Conservation (phyloP, 768 basidiomycete genomes). For the Rubroboletus pulcherrimus region DNA sequence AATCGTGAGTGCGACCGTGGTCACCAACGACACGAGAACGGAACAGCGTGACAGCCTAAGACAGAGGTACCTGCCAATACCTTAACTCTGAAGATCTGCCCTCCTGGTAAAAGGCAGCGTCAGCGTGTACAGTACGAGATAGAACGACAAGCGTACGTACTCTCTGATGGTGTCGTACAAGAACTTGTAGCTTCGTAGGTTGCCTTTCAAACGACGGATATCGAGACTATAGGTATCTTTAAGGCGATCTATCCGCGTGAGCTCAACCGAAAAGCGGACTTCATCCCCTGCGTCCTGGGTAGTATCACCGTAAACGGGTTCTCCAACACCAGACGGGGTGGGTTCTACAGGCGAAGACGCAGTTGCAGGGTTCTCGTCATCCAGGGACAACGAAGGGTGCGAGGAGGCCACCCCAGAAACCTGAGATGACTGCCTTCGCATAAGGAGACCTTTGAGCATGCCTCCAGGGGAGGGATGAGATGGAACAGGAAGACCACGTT, state of each 20-base stretch:
- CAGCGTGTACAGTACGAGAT: slow-evolving; percentile 6
- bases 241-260: slow-evolving; percentile 86
- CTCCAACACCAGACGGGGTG: slow-evolving; percentile 33
- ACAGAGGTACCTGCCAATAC: slow-evolving; percentile 26
- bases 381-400: slow-evolving; percentile 48
- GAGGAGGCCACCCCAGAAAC: slow-evolving; percentile 41
- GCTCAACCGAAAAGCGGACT: slow-evolving; percentile 93
- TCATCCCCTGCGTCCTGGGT: slow-evolving; percentile 87
- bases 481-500: slow-evolving; percentile 82
- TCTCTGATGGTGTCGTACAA: slow-evolving; percentile 84
- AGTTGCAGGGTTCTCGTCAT: slow-evolving; percentile 33
- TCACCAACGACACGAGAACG: slow-evolving; percentile 1
- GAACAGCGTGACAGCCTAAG: background rate
- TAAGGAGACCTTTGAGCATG: slow-evolving; percentile 83
- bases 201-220: slow-evolving; percentile 88
- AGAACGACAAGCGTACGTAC: slow-evolving; percentile 46
- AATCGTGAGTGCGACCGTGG: slow-evolving; percentile 7
- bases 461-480: slow-evolving; percentile 69
- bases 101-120: slow-evolving; percentile 24
- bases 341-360: slow-evolving; percentile 34
- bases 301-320: slow-evolving; percentile 75
- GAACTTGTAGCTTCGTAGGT: slow-evolving; percentile 89
- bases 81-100: slow-evolving; percentile 37
- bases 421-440: slow-evolving; percentile 89
- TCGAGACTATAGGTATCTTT: slow-evolving; percentile 91